Percentiles rank a stretch among this genome's conserved stretches.
These are phyloP conservation scores for Paecilomyces sp. DNA, from an alignment of 2,329 filamentous ascomycete genomes.

Conservation along the genomic window DNA sequence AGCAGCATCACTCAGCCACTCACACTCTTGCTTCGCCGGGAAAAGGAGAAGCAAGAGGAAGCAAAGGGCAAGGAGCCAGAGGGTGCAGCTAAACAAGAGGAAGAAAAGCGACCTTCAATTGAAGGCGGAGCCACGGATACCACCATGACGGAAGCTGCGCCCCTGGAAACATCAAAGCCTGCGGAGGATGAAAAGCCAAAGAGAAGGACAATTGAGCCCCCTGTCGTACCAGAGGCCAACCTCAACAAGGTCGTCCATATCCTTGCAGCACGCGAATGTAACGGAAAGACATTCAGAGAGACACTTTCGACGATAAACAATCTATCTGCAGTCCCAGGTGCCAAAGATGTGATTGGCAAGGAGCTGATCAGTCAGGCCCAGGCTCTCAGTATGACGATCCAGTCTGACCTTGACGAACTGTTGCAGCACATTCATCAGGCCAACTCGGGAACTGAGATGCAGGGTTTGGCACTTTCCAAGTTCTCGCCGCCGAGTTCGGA, in stretches of 20 bases:
- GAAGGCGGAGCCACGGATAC: slow-evolving; percentile 27
- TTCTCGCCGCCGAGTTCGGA: slow-evolving; percentile 95
- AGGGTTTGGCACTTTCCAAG: slow-evolving; percentile 86
- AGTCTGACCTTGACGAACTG: slow-evolving; percentile 76
- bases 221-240: slow-evolving; percentile 80
- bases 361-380: slow-evolving; percentile 87
- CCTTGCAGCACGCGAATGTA: slow-evolving; percentile 91
- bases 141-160: slow-evolving; percentile 29
- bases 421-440: slow-evolving; percentile 81
- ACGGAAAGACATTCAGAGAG: slow-evolving; percentile 95
- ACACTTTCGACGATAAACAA: slow-evolving; percentile 99
- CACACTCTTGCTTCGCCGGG: slow-evolving; percentile 71
- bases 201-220: slow-evolving; percentile 64
- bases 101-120: slow-evolving; percentile 18
- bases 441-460: slow-evolving; percentile 84
- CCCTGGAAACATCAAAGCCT: slow-evolving; percentile 32
- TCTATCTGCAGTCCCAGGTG: slow-evolving; percentile 82
- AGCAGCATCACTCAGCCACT: slow-evolving; percentile 84
- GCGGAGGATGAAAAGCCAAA: slow-evolving; percentile 46
- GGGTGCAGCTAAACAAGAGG: slow-evolving; percentile 17
- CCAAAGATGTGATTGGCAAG: slow-evolving; percentile 84
- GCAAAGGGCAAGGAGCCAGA: slow-evolving; percentile 33
- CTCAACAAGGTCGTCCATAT: slow-evolving; percentile 93
- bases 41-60: slow-evolving; percentile 60
- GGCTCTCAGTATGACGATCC: slow-evolving; percentile 73